Evolutionary conservation across 805 yeast species (phyloP).

Genomic region (Sugiyamaella mastotermitis): DNA sequence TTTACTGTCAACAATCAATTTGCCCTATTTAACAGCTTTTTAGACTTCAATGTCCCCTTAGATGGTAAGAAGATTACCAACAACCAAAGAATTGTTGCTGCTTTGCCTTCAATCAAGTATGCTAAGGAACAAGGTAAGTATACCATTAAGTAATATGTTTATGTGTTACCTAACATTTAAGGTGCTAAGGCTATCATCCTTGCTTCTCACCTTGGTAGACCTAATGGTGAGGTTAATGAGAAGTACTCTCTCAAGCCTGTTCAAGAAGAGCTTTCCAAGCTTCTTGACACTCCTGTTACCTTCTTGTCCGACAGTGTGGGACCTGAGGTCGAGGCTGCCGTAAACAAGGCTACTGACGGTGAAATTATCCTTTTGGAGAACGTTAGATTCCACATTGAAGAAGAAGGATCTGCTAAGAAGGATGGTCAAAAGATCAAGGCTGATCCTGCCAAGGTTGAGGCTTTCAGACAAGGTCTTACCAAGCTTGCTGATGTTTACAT

Average conservation of each 20-base stretch:
- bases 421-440: slow-evolving; percentile 95
- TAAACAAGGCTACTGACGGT: slow-evolving; percentile 68
- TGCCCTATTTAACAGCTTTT: not conserved
- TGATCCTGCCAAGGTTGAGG: slow-evolving; percentile 70
- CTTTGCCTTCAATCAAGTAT: slow-evolving; percentile 95
- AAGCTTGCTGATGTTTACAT: slow-evolving; percentile 94
- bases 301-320: slow-evolving; percentile 94
- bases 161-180: slow-evolving; percentile 5
- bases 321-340: slow-evolving; percentile 74
- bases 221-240: slow-evolving; percentile 83
- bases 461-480: slow-evolving; percentile 86
- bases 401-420: slow-evolving; percentile 81
- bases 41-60: slow-evolving; percentile 47
- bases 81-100: slow-evolving; percentile 99
- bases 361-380: slow-evolving; percentile 88
- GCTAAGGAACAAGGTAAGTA: slow-evolving; percentile 84
- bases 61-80: slow-evolving; percentile 97
- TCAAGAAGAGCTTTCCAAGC: slow-evolving; percentile 76
- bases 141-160: slow-evolving; percentile 23
- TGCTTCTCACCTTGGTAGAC: slow-evolving; percentile 99
- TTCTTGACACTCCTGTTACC: slow-evolving; percentile 66
- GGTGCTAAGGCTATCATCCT: slow-evolving; percentile 86
- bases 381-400: slow-evolving; percentile 96
- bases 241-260: slow-evolving; percentile 94
- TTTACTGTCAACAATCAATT: not conserved